Evolutionary conservation across 306 rosid species (phyloP).

Genomic region (Neltuma alba): DNA sequence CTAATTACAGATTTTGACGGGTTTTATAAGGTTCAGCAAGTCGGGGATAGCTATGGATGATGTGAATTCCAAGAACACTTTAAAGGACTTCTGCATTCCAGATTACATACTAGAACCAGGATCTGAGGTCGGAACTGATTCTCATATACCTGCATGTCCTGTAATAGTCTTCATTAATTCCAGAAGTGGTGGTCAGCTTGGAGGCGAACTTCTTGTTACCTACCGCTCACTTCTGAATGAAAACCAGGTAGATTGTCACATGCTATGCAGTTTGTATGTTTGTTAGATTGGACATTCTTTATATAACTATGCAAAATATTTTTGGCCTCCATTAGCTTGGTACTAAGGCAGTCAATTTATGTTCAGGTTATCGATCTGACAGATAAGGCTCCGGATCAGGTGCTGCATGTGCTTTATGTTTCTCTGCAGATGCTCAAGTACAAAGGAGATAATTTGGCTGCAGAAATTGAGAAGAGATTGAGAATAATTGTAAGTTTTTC

Average conservation of each 20-base stretch:
- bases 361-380: constrained; percentile 87
- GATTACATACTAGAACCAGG: constrained; percentile 65
- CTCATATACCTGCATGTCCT: constrained; percentile 65
- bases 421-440: constrained; percentile 59
- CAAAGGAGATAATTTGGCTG: constrained; percentile 63
- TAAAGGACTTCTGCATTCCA: constrained; percentile 78
- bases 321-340: constrained; percentile 10
- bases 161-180: constrained; percentile 82
- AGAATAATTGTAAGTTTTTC: constrained; percentile 66
- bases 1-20: constrained; percentile 17
- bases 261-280: not conserved
- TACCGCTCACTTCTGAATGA: constrained; percentile 66
- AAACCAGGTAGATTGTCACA: constrained; percentile 63
- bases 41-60: constrained; percentile 52
- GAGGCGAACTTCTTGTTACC: constrained; percentile 73
- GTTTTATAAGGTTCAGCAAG: constrained; percentile 47
- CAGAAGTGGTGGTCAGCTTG: constrained; percentile 95
- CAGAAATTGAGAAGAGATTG: constrained; percentile 61
- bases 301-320: not conserved
- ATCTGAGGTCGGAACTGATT: constrained; percentile 22
- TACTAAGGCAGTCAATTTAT: not conserved
- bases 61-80: constrained; percentile 26
- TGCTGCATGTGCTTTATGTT: constrained; percentile 70
- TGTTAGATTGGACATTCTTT: not conserved
- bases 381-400: constrained; percentile 71